These are phyloP conservation scores for Aspergillus cristatus DNA, from an alignment of 495 filamentous ascomycete species.

Conservation along the genomic window DNA sequence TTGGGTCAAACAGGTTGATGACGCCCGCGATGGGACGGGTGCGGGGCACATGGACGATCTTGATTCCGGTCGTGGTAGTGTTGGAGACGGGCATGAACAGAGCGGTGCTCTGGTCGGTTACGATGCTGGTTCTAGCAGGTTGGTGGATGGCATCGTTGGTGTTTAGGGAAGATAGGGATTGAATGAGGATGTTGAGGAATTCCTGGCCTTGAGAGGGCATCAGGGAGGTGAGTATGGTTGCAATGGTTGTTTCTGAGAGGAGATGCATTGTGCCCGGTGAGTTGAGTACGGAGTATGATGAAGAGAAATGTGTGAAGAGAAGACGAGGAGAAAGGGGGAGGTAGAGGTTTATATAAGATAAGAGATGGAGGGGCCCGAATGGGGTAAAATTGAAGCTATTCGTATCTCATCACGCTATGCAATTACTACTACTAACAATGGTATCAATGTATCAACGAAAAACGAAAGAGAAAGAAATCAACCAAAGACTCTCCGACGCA, in stretches of 20 bases:
- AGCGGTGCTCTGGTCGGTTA: conserved; percentile 59
- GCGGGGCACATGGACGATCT: conserved; percentile 47
- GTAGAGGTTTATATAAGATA: no score
- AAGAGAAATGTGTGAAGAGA: no score
- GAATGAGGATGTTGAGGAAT: conserved; percentile 22
- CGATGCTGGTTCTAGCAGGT: conserved; percentile 63
- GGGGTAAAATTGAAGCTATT: no score
- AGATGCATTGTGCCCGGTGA: conserved; percentile 28
- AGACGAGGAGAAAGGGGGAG: not conserved
- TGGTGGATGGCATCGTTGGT: conserved; percentile 43
- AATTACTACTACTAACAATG: no score
- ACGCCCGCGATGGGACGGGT: conserved; percentile 47
- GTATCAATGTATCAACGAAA: no score
- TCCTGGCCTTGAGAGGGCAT: conserved; percentile 23
- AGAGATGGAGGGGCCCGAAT: not conserved
- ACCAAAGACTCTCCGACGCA: conserved; percentile 45
- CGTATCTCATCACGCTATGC: no score
- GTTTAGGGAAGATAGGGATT: conserved; percentile 10
- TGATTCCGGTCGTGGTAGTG: conserved; percentile 47
- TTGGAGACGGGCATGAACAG: conserved; percentile 85
- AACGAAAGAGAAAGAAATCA: no score
- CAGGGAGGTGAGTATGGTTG: conserved; percentile 27
- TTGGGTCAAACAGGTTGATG: conserved; percentile 64
- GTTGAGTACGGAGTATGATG: not conserved
- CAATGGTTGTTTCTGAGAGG: conserved; percentile 31